Evolutionary conservation across 352 stramenopile genomes (phyloP).

Genomic region (Globisporangium rhizosaccharum): DNA sequence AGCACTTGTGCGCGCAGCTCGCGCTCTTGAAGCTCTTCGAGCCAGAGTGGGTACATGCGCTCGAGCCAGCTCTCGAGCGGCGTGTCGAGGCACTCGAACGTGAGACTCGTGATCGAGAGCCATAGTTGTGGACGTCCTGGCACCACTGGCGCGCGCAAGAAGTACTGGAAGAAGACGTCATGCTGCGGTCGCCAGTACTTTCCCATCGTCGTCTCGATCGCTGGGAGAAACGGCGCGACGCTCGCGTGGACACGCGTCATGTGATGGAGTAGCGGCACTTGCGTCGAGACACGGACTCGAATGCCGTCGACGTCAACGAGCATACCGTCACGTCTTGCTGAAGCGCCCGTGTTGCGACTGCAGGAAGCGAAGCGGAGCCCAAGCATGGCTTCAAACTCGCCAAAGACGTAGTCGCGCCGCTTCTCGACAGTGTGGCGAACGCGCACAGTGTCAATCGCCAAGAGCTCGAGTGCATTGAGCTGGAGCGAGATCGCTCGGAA

Average conservation of each 20-base stretch:
- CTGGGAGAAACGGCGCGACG: constrained; percentile 28
- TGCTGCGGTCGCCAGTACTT: constrained; percentile 59
- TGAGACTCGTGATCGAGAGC: constrained; percentile 40
- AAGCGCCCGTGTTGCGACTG: background rate
- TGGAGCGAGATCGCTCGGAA: constrained; percentile 45
- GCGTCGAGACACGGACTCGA: constrained; percentile 23
- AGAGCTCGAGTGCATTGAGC: constrained; percentile 37
- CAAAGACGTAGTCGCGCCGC: constrained; percentile 50
- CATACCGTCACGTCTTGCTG: constrained; percentile 37
- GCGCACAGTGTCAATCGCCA: constrained; percentile 26
- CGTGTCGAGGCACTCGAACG: constrained; percentile 39
- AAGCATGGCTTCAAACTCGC: constrained; percentile 66
- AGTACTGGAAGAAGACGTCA: constrained; percentile 58
- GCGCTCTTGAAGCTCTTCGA: constrained; percentile 59
- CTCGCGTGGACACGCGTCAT: constrained; percentile 18
- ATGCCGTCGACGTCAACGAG: constrained; percentile 49
- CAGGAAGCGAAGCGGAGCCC: constrained; percentile 34
- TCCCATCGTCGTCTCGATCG: constrained; percentile 17
- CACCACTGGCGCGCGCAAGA: constrained; percentile 34
- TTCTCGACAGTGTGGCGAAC: constrained; percentile 52
- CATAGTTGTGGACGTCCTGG: constrained; percentile 33
- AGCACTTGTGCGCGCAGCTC: constrained; percentile 55
- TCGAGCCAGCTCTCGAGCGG: constrained; percentile 67
- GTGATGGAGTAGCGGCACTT: constrained; percentile 33
- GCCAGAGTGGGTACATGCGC: constrained; percentile 64